Percentiles rank a stretch among this genome's conserved stretches.
phyloP scores from a whole-genome alignment of 1,284 basidiomycete species.

The Ceratobasidium sp. region DNA sequence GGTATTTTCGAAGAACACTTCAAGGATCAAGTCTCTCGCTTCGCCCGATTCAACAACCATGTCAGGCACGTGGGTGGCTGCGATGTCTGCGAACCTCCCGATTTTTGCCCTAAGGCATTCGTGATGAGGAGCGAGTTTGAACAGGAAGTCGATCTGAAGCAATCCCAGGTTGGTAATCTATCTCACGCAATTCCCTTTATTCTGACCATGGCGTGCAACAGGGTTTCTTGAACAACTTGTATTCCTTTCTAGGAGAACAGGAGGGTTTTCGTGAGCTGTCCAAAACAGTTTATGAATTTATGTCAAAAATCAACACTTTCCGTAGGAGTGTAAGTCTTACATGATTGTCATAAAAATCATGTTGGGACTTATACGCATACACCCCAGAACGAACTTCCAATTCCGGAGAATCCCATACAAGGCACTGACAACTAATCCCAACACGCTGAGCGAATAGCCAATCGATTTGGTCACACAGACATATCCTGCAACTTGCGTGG shows the following conservation, averaged over 20 bases:
- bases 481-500: too few species aligned
- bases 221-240: neutral
- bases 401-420: too few species aligned
- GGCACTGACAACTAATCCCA: too few species aligned
- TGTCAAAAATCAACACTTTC: too few species aligned
- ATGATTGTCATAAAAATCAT: too few species aligned
- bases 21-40: neutral
- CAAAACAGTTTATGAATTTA: too few species aligned
- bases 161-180: neutral
- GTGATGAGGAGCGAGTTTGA: neutral
- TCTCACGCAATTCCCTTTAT: neutral
- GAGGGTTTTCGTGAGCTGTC: too few species aligned
- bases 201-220: neutral
- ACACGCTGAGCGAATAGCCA: too few species aligned
- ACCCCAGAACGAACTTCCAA: too few species aligned
- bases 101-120: neutral
- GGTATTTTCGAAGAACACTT: neutral
- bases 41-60: constrained; percentile 6
- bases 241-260: neutral
- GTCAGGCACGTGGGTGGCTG: neutral
- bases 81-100: neutral
- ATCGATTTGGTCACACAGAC: too few species aligned
- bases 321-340: too few species aligned
- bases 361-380: too few species aligned
- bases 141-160: neutral